A percentile compares a stretch with the other conserved stretches of the same genome.
phyloP scores from a whole-genome alignment of 2,329 filamentous ascomycete genomes.

The Diaporthe sp. region DNA sequence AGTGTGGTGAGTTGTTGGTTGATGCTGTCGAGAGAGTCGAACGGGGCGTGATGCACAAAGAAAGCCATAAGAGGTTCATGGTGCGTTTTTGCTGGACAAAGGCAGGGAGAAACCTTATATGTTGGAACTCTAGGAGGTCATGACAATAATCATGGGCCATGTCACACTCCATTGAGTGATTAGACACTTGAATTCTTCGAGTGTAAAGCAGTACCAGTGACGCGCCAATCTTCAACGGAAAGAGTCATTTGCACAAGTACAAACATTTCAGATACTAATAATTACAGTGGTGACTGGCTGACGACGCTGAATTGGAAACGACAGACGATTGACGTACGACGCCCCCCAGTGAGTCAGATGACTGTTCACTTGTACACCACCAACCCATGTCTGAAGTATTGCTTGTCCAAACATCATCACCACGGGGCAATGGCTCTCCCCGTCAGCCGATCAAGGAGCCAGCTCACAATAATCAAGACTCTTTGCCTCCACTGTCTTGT shows the following conservation, averaged over 20 bases:
- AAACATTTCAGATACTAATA: background rate
- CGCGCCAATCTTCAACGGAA: background rate
- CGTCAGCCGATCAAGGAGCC: slow-evolving; percentile 33
- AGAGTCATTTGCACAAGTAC: background rate
- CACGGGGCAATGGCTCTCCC: slow-evolving; percentile 35
- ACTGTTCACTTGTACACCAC: background rate
- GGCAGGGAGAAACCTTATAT: background rate
- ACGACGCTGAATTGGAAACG: background rate
- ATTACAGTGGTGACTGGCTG: background rate
- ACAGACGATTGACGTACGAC: background rate
- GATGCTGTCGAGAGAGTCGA: background rate
- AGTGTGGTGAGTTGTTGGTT: background rate
- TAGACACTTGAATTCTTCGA: background rate
- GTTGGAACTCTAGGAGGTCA: no score
- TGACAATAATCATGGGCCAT: background rate
- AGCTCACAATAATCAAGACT: slow-evolving; percentile 32
- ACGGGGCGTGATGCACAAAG: background rate
- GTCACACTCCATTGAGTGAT: background rate
- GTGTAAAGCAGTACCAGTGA: background rate
- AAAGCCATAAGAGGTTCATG: background rate
- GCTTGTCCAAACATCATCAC: background rate
- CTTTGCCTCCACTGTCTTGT: slow-evolving; percentile 36
- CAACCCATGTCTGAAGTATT: background rate
- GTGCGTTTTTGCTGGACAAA: background rate
- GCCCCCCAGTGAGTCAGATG: background rate